These are phyloP conservation scores for Candida broadrunensis DNA, from an alignment of 805 yeast species.

Conservation along the genomic window DNA sequence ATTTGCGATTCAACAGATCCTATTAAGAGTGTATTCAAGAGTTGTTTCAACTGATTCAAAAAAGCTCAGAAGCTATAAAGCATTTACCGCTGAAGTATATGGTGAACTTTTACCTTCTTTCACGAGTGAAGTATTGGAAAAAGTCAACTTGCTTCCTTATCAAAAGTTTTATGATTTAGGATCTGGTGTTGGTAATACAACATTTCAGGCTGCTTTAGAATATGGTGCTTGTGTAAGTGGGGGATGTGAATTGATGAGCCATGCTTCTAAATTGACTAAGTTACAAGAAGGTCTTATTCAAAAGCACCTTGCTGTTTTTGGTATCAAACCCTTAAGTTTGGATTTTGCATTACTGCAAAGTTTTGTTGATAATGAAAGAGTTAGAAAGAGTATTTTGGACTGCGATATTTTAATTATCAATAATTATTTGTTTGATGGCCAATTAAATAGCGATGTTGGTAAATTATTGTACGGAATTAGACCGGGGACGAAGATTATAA, in stretches of 20 bases:
- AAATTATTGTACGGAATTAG: constrained; percentile 59
- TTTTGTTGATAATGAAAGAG: constrained; percentile 64
- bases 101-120: constrained; percentile 86
- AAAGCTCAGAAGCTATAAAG: constrained; percentile 67
- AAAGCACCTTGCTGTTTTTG: constrained; percentile 59
- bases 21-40: constrained; percentile 72
- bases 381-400: constrained; percentile 49
- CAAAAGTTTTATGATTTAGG: constrained; percentile 83
- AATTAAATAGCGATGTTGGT: constrained; percentile 66
- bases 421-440: constrained; percentile 80
- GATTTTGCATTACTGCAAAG: constrained; percentile 64
- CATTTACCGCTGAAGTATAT: constrained; percentile 86
- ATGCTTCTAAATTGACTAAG: constrained; percentile 68
- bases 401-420: constrained; percentile 77
- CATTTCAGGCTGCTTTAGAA: constrained; percentile 84
- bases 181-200: constrained; percentile 92
- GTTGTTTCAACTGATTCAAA: constrained; percentile 72
- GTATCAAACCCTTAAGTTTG: constrained; percentile 56
- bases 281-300: constrained; percentile 57
- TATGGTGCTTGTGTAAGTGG: constrained; percentile 73
- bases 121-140: constrained; percentile 56
- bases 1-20: constrained; percentile 58
- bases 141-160: constrained; percentile 52
- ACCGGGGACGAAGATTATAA: constrained; percentile 75
- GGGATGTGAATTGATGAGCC: constrained; percentile 88